Base-by-base conservation (phyloP, 768 basidiomycete species). In the Asterophora lycoperdoides region DNA sequence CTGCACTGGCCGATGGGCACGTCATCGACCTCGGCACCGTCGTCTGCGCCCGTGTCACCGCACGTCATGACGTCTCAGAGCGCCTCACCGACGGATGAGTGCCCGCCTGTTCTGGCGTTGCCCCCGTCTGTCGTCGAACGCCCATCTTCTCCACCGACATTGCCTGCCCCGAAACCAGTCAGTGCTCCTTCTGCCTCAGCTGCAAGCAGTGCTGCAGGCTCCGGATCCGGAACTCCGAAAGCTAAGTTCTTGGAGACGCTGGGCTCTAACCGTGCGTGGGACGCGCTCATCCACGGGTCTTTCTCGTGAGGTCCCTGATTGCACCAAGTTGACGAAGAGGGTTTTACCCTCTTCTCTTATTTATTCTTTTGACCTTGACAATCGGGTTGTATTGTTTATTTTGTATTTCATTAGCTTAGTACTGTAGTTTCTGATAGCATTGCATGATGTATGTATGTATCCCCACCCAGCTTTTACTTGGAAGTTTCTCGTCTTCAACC, bases 201-300 rank as follows among this genome's bases (percentile, higher is more conserved):
- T 35, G 44, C 17, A 19, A 47, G 37, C 37, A 41, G 29, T 1
- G 34, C 20, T 19, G 37, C 54, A 19, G 46, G 46, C 15, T 59
- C 59, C 18, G 63, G 63, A 28, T 59, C 53, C 18, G 62, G 62
- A 8, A 62, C 67, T 6, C 70, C 74, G 13, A 70, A 71, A 43
- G 66, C 74, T 44, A 78, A 73, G 59, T 78, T 82, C 56, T 60
- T 84, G 52, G 70, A 78, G 62, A 77, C 80, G 41, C 64, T 84
- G 49, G 77, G 80, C 61, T 71, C 71, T 19, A 81, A 83, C 67
- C 77, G 77, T 48, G 79, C 80, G 13, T 84, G 80, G 80, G 83
- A 84, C 51, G 81, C 81, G 2, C 65, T 84, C 49, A 79, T 84
- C 37, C 83, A 84, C 59, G 83, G 83, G 28, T 79, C 79, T 29